Evolutionary conservation across 2,329 filamentous ascomycete species (phyloP), one percentile per base, ranked within the genome.

Genomic region (Hysterium pulicare): DNA sequence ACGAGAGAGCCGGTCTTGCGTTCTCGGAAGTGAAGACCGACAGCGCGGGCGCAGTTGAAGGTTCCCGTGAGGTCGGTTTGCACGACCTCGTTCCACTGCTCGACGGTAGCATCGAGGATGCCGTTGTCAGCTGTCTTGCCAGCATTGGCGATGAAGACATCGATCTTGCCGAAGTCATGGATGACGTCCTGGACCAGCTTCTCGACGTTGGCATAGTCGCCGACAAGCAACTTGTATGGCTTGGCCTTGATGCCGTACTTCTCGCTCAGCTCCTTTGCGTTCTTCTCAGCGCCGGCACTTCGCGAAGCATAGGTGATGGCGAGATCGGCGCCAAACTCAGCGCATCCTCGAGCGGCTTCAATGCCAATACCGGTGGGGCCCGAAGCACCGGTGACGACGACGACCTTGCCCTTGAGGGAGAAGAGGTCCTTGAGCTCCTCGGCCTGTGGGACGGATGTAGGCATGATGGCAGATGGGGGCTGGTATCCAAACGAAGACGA

Each of bases 1-100:
- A 86, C 73, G 62, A 85, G 77, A 47, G 75, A 79, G 38, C 82
- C 82, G 35, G 72, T 81, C 54, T 79, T 78, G 48, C 78, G 76
- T 69, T 83, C 71, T 68, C 81, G 81, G 76, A 84, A 84, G 69
- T 93, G 85, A 42, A 83, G 78, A 24, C 90, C 90, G n/a, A 88
- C 87, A 16, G 88, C 88, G 72, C 91, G 87, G 20, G 89, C 88
- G 49, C 88, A 94, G 75, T 87, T 91, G 69, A 86, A 89, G 30
- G 84, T 84, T 10, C 90, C 90, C n/a, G 83, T 93, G 54, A 95
- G 76, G 68, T 96, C 94, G 59, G 91, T 84, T 57, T 86, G 79
- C 67, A 95, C 77, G 74, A 95, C 87, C 66, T 82, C 79, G 62
- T 90, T 82, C 62, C 82, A 81, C 61, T 88, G 86, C 59, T 84